Percentiles rank a stretch among this genome's conserved stretches.
Evolutionary conservation across 2,329 filamentous ascomycete genomes (phyloP).

Genomic region (Colletotrichum sp.): DNA sequence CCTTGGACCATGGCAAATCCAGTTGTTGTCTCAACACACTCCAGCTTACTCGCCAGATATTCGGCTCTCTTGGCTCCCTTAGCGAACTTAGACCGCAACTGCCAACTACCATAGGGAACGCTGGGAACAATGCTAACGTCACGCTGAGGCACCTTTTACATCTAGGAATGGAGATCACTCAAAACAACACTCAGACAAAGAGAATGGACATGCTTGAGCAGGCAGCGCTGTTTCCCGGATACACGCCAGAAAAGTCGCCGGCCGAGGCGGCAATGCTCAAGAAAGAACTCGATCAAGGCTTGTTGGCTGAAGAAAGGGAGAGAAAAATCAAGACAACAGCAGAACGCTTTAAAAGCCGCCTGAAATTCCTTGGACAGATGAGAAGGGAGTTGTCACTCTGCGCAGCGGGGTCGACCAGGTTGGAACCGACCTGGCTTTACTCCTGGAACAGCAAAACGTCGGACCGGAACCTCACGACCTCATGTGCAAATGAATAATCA

Average conservation of each 20-base stretch:
- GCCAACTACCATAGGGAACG: neutral
- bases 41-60: neutral
- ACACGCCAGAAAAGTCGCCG: neutral
- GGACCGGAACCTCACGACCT: neutral
- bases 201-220: neutral
- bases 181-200: neutral
- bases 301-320: neutral
- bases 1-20: neutral
- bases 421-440: neutral
- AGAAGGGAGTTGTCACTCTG: neutral
- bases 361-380: accelerated
- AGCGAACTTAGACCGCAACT: neutral
- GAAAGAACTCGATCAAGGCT: neutral
- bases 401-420: neutral
- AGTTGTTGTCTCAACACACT: neutral
- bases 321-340: neutral
- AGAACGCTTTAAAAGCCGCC: accelerated
- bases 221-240: neutral
- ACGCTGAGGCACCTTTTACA: neutral
- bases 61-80: accelerated
- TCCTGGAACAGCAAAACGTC: neutral
- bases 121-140: neutral
- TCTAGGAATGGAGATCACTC: neutral
- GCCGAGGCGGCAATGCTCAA: neutral
- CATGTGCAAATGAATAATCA: neutral